Evolutionary conservation across 2,329 filamentous ascomycete species (phyloP).

Genomic region (Iodosphaeria phyllophila): DNA sequence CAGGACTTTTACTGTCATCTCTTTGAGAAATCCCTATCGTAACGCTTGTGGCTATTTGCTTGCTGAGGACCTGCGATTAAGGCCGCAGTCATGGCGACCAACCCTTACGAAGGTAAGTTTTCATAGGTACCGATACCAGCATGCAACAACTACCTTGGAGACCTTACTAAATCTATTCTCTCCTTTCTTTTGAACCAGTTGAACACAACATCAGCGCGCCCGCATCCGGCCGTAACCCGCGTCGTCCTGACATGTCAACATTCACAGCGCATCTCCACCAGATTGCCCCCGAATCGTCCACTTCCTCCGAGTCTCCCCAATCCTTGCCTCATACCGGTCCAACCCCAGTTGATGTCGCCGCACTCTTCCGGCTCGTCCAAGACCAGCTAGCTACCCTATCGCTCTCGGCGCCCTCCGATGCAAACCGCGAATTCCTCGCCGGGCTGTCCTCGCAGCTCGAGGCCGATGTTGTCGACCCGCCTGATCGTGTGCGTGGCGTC

Average conservation of each 20-base stretch:
- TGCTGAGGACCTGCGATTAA: no score
- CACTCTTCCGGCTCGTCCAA: slow-evolving; percentile 37
- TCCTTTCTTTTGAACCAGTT: slow-evolving; percentile 21
- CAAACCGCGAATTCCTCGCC: slow-evolving; percentile 30
- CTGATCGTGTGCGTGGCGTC: slow-evolving; percentile 32
- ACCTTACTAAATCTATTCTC: background rate
- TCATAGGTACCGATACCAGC: background rate
- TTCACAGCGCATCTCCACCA: slow-evolving; percentile 19
- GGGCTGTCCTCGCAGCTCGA: slow-evolving; percentile 28
- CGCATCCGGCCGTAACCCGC: slow-evolving; percentile 14
- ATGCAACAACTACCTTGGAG: background rate
- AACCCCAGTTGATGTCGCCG: slow-evolving; percentile 37
- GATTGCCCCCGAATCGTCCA: slow-evolving; percentile 1
- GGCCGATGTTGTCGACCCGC: slow-evolving; percentile 30
- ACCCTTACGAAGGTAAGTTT: slow-evolving; percentile 16
- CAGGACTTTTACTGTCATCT: no score
- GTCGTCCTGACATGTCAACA: slow-evolving; percentile 44
- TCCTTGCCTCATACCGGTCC: slow-evolving; percentile 36
- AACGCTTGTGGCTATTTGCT: no score
- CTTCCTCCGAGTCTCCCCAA: no score
- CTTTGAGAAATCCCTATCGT: no score
- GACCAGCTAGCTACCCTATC: slow-evolving; percentile 36
- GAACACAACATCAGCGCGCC: slow-evolving; percentile 41
- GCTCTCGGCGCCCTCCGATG: slow-evolving; percentile 24
- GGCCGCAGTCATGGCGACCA: slow-evolving; percentile 15